These are phyloP conservation scores for Cladophialophora immunda DNA, from an alignment of 2,329 filamentous ascomycete species.

Conservation along the genomic window DNA sequence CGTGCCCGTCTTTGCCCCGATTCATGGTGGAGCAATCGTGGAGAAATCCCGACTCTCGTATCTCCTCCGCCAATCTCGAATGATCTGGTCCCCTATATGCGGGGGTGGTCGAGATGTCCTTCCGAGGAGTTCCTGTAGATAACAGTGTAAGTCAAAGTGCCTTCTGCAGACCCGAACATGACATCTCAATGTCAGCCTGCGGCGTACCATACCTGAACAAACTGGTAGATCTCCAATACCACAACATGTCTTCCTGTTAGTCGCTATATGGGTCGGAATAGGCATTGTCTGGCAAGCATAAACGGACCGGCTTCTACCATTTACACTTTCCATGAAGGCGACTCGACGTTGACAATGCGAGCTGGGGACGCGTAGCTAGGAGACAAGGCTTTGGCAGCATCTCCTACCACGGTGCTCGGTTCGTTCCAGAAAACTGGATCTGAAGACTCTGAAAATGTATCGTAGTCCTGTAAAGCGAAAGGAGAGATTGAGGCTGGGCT, in stretches of 20 bases:
- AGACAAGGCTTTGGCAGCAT: background rate
- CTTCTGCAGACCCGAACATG: background rate
- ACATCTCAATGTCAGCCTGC: too few species aligned
- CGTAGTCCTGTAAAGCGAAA: background rate
- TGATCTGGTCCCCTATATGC: background rate
- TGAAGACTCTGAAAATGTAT: background rate
- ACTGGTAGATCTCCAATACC: background rate
- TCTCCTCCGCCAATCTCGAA: background rate
- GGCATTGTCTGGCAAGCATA: too few species aligned
- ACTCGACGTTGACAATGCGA: too few species aligned
- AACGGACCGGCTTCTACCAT: too few species aligned
- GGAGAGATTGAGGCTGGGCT: background rate
- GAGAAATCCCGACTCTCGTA: background rate
- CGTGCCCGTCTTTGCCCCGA: background rate
- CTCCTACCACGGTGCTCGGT: background rate
- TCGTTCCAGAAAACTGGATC: background rate
- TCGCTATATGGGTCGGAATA: too few species aligned
- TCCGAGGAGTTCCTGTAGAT: background rate
- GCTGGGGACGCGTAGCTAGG: too few species aligned
- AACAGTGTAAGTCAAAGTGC: background rate
- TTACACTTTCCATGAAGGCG: too few species aligned
- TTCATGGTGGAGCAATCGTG: background rate
- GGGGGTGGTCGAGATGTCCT: background rate
- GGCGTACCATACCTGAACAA: background rate
- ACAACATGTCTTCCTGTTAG: background rate